Evolutionary conservation across 2,329 filamentous ascomycete species (phyloP).

Genomic region (Dactylonectria estremocensis): DNA sequence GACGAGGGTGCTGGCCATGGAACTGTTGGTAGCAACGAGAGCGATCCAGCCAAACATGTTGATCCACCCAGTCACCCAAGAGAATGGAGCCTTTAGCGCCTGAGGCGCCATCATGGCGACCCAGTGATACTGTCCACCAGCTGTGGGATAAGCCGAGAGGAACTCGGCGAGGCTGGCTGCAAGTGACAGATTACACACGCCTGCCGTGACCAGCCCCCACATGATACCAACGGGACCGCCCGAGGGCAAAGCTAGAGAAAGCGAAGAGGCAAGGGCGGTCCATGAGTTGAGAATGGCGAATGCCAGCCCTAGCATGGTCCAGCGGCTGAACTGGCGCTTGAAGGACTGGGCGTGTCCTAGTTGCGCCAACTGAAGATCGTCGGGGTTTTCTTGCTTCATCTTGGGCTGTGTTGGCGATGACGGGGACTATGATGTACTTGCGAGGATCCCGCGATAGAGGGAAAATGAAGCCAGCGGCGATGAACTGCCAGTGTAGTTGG

Average conservation of each 20-base stretch:
- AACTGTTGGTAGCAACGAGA: slow-evolving; percentile 76
- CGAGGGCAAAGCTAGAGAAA: slow-evolving; percentile 70
- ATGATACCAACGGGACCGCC: slow-evolving; percentile 75
- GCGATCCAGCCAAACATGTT: slow-evolving; percentile 77
- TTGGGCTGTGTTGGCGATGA: not conserved
- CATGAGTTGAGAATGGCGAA: slow-evolving; percentile 65
- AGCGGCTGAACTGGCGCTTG: slow-evolving; percentile 28
- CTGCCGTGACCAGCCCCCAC: slow-evolving; percentile 67
- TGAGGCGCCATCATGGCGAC: slow-evolving; percentile 63
- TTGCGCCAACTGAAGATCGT: slow-evolving; percentile 28
- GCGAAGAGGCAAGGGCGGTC: slow-evolving; percentile 63
- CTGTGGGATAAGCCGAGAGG: slow-evolving; percentile 72
- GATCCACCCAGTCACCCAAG: slow-evolving; percentile 68
- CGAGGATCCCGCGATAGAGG: not conserved
- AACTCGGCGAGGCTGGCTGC: slow-evolving; percentile 80
- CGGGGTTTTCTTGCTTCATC: slow-evolving; percentile 20
- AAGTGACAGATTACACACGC: slow-evolving; percentile 59
- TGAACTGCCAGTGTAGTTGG: too few species aligned
- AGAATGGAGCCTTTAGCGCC: slow-evolving; percentile 42
- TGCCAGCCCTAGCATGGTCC: slow-evolving; percentile 59
- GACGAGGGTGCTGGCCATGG: slow-evolving; percentile 77
- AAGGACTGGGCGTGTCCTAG: slow-evolving; percentile 29
- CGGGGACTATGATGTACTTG: not conserved
- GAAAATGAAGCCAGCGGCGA: too few species aligned
- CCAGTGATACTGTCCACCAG: slow-evolving; percentile 79